Percentiles rank a stretch among this genome's conserved stretches.
Evolutionary conservation across 2,329 filamentous ascomycete genomes (phyloP).

Genomic region (Cordyceps javanica): DNA sequence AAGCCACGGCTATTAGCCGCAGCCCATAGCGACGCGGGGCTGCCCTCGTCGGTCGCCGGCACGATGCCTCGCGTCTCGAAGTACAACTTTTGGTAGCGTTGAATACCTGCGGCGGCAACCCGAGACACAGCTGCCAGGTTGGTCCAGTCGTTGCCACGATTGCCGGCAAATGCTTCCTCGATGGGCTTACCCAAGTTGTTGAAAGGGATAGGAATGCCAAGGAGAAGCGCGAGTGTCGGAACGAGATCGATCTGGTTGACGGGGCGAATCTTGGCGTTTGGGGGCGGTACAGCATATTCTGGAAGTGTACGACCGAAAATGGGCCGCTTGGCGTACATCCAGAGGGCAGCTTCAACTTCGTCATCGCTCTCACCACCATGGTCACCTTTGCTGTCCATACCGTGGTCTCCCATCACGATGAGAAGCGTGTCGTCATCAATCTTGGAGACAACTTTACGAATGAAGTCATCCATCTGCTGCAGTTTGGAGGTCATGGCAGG

Average conservation of each 20-base stretch:
- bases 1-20: conserved; percentile 41
- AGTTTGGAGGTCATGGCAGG: conserved; percentile 86
- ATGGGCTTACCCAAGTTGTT: conserved; percentile 93
- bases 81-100: conserved; percentile 83
- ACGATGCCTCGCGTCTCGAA: conserved; percentile 64
- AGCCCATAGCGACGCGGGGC: conserved; percentile 37
- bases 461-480: conserved; percentile 79
- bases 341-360: conserved; percentile 87
- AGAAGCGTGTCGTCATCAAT: conserved; percentile 84
- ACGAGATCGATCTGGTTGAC: conserved; percentile 90
- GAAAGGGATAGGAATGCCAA: conserved; percentile 90
- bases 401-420: conserved; percentile 97
- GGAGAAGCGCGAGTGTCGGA: conserved; percentile 77
- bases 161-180: conserved; percentile 81
- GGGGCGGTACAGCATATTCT: conserved; percentile 50
- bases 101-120: conserved; percentile 76
- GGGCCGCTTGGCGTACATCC: conserved; percentile 94
- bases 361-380: conserved; percentile 98
- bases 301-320: conserved; percentile 72
- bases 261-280: conserved; percentile 70
- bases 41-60: conserved; percentile 42
- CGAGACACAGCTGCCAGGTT: conserved; percentile 74
- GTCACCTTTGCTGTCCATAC: conserved; percentile 95
- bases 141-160: conserved; percentile 61
- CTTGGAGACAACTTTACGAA: conserved; percentile 62